Base-by-base conservation (phyloP, 2,329 filamentous ascomycete species). In the Pseudocercospora ulei region DNA sequence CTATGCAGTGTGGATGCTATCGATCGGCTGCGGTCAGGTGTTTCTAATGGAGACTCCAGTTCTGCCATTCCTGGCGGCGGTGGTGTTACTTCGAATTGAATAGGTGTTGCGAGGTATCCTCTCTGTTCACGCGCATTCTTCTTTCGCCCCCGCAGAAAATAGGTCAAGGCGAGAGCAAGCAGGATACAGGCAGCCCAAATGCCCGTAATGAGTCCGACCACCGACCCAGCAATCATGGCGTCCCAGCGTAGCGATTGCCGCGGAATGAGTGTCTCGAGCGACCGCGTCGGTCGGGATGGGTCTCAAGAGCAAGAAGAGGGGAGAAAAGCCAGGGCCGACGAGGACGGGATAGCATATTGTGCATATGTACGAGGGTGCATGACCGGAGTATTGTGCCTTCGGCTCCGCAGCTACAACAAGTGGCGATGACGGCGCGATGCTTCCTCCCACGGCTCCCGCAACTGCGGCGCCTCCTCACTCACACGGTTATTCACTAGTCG, bases 161-260 rank as follows among this genome's bases (percentile, higher is more conserved):
- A 36, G 11, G 34, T 36, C 13, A 36, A 39, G 3, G 19, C 22
- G 8, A 39, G 20, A 19, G 37, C 37, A 13, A 27, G 4, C 9
- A 39, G 14, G 14, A 39, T 24, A 19, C 28, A 33, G 17, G 28
- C 37, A 13, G 37, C 37, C 13, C 33, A 14, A 12, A 34, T 30
- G 22, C 37, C 37, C 18, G 29, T 24, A 16, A 39, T 39, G 3
- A 39, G 29, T 5, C 37, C 37, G 16, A 27, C 28, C 16, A 39
- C 37, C 19, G 34, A 13, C 11, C 37, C 29, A 23, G 28, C 17
- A 34, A 30, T 20, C 37, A 39, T 39, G 30, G 17, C 23, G 30
- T 29, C n/a, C n/a, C 18, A 20, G 17, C 18, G 28, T 31, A 31
- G 11, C 28, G 9, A 33, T 5, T 19, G 9, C 23, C 8, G 3